phyloP scores from a whole-genome alignment of 2,329 filamentous ascomycete species.

The Ophiosphaerella korrae region DNA sequence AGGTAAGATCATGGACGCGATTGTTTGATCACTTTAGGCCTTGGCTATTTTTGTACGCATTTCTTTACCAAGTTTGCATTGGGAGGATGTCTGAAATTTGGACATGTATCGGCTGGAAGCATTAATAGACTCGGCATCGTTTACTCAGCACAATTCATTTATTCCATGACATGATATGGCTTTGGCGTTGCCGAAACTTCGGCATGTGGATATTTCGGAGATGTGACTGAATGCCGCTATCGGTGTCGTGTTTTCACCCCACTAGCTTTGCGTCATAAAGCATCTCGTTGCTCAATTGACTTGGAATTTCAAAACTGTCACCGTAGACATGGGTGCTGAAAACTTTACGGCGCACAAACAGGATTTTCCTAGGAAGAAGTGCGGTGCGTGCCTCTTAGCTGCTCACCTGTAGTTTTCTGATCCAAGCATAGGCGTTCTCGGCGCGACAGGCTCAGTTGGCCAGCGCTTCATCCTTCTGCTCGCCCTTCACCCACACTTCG shows the following conservation, averaged over 20 bases:
- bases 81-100: slow-evolving; percentile 24
- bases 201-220: neutral
- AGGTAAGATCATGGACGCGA: slow-evolving; percentile 81
- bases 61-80: slow-evolving; percentile 18
- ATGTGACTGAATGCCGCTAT: slow-evolving; percentile 27
- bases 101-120: slow-evolving; percentile 12
- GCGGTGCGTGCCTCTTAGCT: slow-evolving; percentile 55
- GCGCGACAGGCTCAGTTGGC: slow-evolving; percentile 91
- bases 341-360: slow-evolving; percentile 47
- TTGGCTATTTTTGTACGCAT: neutral
- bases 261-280: slow-evolving; percentile 29
- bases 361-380: slow-evolving; percentile 58
- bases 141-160: neutral
- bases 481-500: slow-evolving; percentile 83
- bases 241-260: slow-evolving; percentile 29
- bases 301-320: slow-evolving; percentile 19
- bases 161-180: slow-evolving; percentile 4
- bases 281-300: slow-evolving; percentile 25
- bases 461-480: slow-evolving; percentile 95
- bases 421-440: slow-evolving; percentile 66
- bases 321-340: slow-evolving; percentile 50
- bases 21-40: neutral
- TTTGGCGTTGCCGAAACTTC: neutral
- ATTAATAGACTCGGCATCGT: slow-evolving; percentile 9
- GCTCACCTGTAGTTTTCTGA: too few relatives aligned